These are phyloP conservation scores for Aspergillus sp. DNA, from an alignment of 2,329 filamentous ascomycete species.

Conservation along the genomic window DNA sequence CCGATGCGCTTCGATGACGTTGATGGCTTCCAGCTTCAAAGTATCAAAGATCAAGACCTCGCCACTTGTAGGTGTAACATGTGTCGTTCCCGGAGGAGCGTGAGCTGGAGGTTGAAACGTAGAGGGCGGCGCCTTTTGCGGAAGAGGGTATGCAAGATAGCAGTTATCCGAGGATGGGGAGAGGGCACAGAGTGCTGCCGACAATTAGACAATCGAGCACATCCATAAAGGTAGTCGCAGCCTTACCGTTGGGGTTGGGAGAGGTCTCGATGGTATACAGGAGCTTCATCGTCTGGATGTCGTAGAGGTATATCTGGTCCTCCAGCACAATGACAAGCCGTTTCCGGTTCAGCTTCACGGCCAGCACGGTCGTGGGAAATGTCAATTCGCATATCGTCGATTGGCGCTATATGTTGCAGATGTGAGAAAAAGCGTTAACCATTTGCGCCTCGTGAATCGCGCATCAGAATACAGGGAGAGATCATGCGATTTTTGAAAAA, in stretches of 20 bases:
- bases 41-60: conserved; percentile 94
- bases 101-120: conserved; percentile 69
- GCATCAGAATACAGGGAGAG: neutral
- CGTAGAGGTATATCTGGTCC: conserved; percentile 96
- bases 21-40: conserved; percentile 84
- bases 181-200: conserved; percentile 78
- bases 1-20: conserved; percentile 92
- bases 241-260: conserved; percentile 75
- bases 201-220: conserved; percentile 16
- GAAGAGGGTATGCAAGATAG: conserved; percentile 90
- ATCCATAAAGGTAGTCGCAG: neutral
- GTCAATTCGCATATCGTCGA: conserved; percentile 97
- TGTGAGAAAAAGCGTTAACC: conserved; percentile 16
- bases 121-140: conserved; percentile 60
- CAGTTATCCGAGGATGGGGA: conserved; percentile 95
- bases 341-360: conserved; percentile 91
- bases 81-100: conserved; percentile 73
- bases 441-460: neutral
- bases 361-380: conserved; percentile 93
- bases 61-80: conserved; percentile 80
- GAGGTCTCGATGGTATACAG: conserved; percentile 91
- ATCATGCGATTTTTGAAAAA: neutral
- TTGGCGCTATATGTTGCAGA: conserved; percentile 53
- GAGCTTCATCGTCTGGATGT: conserved; percentile 97
- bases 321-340: conserved; percentile 90